Percentiles rank a stretch among this genome's conserved stretches.
These are phyloP conservation scores for Fusarium lyarnte DNA, from an alignment of 2,329 filamentous ascomycete genomes.

Conservation along the genomic window DNA sequence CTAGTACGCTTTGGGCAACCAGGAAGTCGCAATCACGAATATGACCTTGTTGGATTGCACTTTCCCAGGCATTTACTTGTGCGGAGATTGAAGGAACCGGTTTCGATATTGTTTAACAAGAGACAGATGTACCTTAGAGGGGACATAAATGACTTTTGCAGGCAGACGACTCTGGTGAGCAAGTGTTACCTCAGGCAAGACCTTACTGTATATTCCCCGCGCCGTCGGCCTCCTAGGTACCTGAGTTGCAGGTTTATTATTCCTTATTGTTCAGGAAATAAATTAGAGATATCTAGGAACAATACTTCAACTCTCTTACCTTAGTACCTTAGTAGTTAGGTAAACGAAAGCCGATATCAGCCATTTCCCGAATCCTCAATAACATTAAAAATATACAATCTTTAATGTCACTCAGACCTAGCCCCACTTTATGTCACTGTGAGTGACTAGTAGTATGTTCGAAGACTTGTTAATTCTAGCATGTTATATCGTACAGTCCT, in stretches of 20 bases:
- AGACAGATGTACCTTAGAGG: background rate
- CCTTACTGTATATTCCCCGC: background rate
- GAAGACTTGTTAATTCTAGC: background rate
- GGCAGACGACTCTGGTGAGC: background rate
- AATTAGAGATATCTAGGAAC: background rate
- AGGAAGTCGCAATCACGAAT: conserved; percentile 13
- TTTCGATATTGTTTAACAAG: background rate
- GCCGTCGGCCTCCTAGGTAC: background rate
- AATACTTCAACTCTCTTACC: too few species aligned
- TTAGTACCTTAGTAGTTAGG: too few species aligned
- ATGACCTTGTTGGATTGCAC: conserved; percentile 7
- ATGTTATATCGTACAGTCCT: background rate
- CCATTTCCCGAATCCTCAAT: background rate
- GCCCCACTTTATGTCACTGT: background rate
- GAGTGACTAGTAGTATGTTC: background rate
- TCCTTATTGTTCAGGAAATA: conserved; percentile 24
- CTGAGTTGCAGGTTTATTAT: conserved; percentile 8
- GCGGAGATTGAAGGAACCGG: background rate
- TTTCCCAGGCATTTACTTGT: background rate
- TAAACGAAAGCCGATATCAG: background rate
- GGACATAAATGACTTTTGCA: background rate
- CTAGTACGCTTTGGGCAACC: conserved; percentile 25
- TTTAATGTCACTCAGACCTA: background rate
- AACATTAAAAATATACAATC: background rate
- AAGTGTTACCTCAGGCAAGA: background rate